Conservation (phyloP, 2,329 filamentous ascomycete species). For the Albifimbria verrucaria region DNA sequence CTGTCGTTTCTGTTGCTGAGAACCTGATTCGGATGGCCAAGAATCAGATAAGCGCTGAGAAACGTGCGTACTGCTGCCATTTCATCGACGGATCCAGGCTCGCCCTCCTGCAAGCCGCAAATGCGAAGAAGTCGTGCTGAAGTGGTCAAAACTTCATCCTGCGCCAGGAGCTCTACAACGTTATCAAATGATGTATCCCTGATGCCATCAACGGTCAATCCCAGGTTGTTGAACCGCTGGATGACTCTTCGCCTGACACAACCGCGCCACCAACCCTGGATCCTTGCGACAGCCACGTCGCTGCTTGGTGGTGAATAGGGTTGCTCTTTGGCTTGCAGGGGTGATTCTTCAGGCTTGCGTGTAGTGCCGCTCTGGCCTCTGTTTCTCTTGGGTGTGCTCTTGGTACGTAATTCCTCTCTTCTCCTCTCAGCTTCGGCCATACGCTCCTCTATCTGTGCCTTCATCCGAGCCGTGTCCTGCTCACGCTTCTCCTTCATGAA, state of each 20-base stretch:
- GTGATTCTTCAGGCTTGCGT: slow-evolving; percentile 46
- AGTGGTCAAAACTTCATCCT: slow-evolving; percentile 61
- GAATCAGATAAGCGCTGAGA: slow-evolving; percentile 74
- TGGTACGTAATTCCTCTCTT: slow-evolving; percentile 60
- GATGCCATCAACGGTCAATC: slow-evolving; percentile 68
- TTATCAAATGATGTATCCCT: slow-evolving; percentile 69
- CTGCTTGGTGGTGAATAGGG: slow-evolving; percentile 45
- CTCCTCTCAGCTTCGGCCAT: slow-evolving; percentile 74
- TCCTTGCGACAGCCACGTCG: slow-evolving; percentile 60
- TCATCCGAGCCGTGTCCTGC: slow-evolving; percentile 66
- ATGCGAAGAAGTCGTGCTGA: slow-evolving; percentile 67
- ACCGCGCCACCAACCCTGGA: slow-evolving; percentile 70
- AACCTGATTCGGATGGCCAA: slow-evolving; percentile 75
- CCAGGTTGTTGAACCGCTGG: slow-evolving; percentile 62
- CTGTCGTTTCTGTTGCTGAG: slow-evolving; percentile 70
- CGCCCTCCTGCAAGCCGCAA: slow-evolving; percentile 66
- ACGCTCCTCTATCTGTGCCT: slow-evolving; percentile 74
- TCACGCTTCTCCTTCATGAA: slow-evolving; percentile 78
- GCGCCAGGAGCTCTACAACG: slow-evolving; percentile 65
- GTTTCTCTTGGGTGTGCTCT: slow-evolving; percentile 48
- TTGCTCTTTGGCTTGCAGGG: slow-evolving; percentile 50
- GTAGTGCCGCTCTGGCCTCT: slow-evolving; percentile 49
- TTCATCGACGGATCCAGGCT: slow-evolving; percentile 59
- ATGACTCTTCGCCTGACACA: slow-evolving; percentile 56
- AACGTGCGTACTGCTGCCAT: slow-evolving; percentile 73